Conservation (phyloP, 768 basidiomycete species). For the Lactarius akahatsu region DNA sequence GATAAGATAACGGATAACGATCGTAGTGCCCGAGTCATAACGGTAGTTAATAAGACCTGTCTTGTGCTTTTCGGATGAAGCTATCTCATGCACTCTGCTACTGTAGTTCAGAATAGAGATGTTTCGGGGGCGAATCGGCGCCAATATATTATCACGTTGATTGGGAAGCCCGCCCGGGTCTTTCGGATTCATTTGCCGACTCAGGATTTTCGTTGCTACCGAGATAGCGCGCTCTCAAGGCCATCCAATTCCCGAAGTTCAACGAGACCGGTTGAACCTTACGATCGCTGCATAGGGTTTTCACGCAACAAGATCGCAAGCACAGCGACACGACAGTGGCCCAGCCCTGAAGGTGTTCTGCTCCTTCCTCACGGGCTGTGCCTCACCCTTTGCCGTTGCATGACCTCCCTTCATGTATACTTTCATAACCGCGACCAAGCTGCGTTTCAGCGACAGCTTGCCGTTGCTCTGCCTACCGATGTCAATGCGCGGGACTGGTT, state of each 20-base stretch:
- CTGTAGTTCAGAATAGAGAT: no score
- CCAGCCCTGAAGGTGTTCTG: slow-evolving; percentile 8
- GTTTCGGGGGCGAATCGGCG: no score
- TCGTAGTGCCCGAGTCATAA: no score
- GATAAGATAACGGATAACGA: no score
- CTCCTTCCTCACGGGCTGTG: slow-evolving; percentile 12
- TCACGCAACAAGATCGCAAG: neutral
- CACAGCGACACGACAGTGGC: neutral
- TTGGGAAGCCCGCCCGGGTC: no score
- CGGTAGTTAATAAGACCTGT: no score
- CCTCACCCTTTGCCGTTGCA: slow-evolving; percentile 40
- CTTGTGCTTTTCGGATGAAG: no score
- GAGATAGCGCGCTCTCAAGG: neutral
- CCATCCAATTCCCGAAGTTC: neutral
- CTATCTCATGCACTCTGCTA: no score
- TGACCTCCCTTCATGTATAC: slow-evolving; percentile 80
- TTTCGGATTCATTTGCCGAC: neutral
- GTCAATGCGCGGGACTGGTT: slow-evolving; percentile 72
- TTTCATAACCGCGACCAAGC: slow-evolving; percentile 69
- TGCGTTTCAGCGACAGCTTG: slow-evolving; percentile 72
- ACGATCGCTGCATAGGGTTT: neutral
- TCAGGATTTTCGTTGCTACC: neutral
- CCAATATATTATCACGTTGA: neutral
- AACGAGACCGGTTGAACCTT: neutral
- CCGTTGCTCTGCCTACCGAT: slow-evolving; percentile 40